Evolutionary conservation across 257 asterid genomes (phyloP).

Genomic region (Fraxinus cuspidata): DNA sequence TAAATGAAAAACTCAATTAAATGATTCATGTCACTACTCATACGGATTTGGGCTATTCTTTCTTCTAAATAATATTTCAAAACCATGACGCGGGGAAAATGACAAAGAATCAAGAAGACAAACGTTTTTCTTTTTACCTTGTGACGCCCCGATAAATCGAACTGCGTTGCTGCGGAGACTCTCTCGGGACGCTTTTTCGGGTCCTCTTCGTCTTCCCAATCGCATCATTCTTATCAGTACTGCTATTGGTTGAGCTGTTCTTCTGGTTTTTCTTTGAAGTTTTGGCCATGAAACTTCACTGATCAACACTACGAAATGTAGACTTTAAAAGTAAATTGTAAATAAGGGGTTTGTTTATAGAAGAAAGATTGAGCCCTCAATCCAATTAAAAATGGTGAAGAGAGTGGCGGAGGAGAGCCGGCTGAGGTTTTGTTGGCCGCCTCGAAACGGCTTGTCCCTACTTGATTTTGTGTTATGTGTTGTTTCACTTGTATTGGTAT

Average conservation of each 20-base stretch:
- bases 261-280: conserved; percentile 47
- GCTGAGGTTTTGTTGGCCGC: conserved; percentile 45
- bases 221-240: neutral
- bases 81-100: neutral
- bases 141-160: conserved; percentile 90
- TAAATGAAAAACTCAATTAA: no score
- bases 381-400: conserved; percentile 15
- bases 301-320: neutral
- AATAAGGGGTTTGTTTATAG: conserved; percentile 17
- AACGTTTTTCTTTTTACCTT: conserved; percentile 41
- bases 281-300: conserved; percentile 56
- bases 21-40: no score
- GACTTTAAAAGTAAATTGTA: neutral
- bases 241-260: conserved; percentile 14
- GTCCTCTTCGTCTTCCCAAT: conserved; percentile 44
- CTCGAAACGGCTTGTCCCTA: conserved; percentile 42
- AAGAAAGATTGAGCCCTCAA: neutral
- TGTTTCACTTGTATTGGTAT: conserved; percentile 28
- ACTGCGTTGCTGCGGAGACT: conserved; percentile 85
- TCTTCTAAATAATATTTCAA: no score
- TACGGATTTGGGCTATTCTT: no score
- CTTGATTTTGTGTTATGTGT: conserved; percentile 31
- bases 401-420: conserved; percentile 28
- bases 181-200: conserved; percentile 71
- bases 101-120: neutral